A percentile compares a stretch with the other conserved stretches of the same genome.
Conservation (phyloP, 1,139 yeast species). For the Candida pseudoviswanathii region DNA sequence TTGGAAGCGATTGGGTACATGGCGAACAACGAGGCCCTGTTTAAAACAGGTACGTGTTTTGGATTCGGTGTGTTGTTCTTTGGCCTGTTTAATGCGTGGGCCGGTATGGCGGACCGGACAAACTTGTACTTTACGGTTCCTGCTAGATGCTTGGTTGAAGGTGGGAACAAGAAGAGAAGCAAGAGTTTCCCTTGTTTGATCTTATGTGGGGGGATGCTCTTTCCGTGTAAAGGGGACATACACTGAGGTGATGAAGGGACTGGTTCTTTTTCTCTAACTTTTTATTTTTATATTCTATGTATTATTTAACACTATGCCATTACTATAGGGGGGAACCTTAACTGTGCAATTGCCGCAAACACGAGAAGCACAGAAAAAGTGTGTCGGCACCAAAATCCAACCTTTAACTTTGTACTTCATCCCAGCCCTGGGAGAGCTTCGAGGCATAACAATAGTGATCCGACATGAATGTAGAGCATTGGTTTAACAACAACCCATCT, state of each 20-base stretch:
- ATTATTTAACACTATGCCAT: neutral
- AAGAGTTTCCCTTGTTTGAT: too few relatives aligned
- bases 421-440: slow-evolving; percentile 6
- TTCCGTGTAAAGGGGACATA: neutral
- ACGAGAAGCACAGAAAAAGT: neutral
- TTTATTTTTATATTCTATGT: neutral
- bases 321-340: neutral
- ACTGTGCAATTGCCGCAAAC: neutral
- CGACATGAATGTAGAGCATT: slow-evolving; percentile 18
- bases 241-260: neutral
- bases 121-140: too few relatives aligned
- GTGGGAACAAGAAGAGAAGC: too few relatives aligned
- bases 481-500: slow-evolving; percentile 16
- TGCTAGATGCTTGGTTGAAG: too few relatives aligned
- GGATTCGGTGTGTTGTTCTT: too few relatives aligned
- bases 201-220: too few relatives aligned
- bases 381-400: neutral
- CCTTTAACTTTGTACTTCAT: neutral
- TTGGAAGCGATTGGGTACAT: too few relatives aligned
- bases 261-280: neutral
- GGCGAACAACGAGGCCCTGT: too few relatives aligned
- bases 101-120: too few relatives aligned
- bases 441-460: slow-evolving; percentile 16
- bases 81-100: too few relatives aligned
- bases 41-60: too few relatives aligned